These are phyloP conservation scores for Fraxinus ornus DNA, from an alignment of 305 asterid genomes.

Conservation along the genomic window DNA sequence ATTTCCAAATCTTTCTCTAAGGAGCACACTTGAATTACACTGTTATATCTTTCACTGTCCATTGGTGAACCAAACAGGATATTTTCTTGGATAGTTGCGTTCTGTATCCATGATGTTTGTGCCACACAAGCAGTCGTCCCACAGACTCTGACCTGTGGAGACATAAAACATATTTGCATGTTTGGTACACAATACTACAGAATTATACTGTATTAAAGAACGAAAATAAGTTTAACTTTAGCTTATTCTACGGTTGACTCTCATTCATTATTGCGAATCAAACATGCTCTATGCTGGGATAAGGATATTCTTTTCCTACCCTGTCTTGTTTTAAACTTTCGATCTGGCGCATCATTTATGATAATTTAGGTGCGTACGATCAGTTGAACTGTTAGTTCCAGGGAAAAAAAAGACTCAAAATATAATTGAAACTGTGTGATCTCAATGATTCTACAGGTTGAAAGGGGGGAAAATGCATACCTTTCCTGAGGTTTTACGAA, in stretches of 20 bases:
- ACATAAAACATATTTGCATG: background rate
- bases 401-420: background rate
- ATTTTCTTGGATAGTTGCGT: slow-evolving; percentile 65
- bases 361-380: background rate
- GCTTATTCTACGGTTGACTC: background rate
- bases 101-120: slow-evolving; percentile 72
- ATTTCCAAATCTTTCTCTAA: slow-evolving; percentile 72
- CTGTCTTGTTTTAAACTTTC: background rate
- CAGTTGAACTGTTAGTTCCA: background rate
- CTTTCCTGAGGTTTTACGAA: slow-evolving; percentile 54
- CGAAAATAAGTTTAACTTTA: background rate
- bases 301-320: background rate
- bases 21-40: slow-evolving; percentile 52
- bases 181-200: background rate
- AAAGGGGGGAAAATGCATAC: slow-evolving; percentile 21
- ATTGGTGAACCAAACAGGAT: slow-evolving; percentile 65
- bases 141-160: slow-evolving; percentile 47
- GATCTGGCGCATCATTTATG: background rate
- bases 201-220: background rate
- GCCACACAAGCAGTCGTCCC: slow-evolving; percentile 73
- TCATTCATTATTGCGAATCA: background rate
- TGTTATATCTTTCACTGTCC: slow-evolving; percentile 47
- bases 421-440: background rate
- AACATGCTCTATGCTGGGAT: background rate
- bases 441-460: background rate